Percentiles rank a stretch among this genome's conserved stretches.
Conservation (phyloP, 2,329 filamentous ascomycete genomes). For the Mariannaea elegans region DNA sequence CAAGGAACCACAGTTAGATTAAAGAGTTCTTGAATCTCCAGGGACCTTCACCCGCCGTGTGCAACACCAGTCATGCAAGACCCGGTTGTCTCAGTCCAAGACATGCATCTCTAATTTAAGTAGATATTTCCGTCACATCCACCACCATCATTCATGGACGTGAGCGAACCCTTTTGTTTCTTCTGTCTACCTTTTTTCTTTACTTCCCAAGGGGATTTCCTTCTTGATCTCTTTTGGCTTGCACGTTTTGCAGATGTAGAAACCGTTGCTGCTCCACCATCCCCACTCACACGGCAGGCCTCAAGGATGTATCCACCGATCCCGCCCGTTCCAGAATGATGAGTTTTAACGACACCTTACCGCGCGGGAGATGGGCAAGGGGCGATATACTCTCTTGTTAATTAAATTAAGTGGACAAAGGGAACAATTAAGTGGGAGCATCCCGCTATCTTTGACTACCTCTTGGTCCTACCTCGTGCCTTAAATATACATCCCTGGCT, state of each 20-base stretch:
- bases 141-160: not conserved
- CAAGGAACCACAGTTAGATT: too few species aligned
- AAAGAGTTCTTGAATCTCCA: not conserved
- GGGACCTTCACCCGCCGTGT: not conserved
- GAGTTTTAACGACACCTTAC: not conserved
- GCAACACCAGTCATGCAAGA: conserved; percentile 6
- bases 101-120: conserved; percentile 20
- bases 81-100: conserved; percentile 29
- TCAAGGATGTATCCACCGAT: not conserved
- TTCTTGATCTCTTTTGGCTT: not conserved
- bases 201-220: not conserved
- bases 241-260: conserved; percentile 3
- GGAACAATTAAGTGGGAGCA: conserved; percentile 7
- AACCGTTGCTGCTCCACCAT: conserved; percentile 3
- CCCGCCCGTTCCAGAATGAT: conserved; percentile 15
- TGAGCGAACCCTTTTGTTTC: too few species aligned
- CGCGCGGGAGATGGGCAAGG: not conserved
- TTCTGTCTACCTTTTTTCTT: not conserved
- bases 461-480: not conserved
- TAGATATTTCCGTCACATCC: not conserved
- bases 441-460: not conserved
- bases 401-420: not conserved
- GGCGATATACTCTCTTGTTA: not conserved
- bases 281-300: not conserved
- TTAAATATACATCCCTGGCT: too few species aligned